A percentile compares a stretch with the other conserved stretches of the same genome.
Evolutionary conservation across 2,329 filamentous ascomycete species (phyloP).

Genomic region (Cadophora sp.): DNA sequence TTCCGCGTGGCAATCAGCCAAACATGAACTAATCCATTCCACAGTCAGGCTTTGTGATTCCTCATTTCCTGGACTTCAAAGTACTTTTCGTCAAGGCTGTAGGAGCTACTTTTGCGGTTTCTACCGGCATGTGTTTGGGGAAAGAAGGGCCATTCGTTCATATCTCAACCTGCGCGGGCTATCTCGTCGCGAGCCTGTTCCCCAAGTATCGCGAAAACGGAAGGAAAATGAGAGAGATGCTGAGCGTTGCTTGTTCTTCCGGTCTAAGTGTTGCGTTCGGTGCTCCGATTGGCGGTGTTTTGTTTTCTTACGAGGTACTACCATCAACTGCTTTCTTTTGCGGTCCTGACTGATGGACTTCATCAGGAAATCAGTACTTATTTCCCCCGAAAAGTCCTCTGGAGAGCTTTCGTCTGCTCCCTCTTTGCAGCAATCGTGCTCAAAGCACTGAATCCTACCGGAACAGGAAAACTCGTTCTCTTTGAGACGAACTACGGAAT

Average conservation of each 20-base stretch:
- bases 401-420: conserved; percentile 65
- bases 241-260: conserved; percentile 62
- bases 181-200: conserved; percentile 58
- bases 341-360: neutral
- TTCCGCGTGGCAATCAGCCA: neutral
- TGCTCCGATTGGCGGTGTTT: conserved; percentile 65
- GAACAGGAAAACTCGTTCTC: conserved; percentile 65
- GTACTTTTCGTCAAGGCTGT: conserved; percentile 63
- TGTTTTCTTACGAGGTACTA: conserved; percentile 61
- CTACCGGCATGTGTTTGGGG: conserved; percentile 65
- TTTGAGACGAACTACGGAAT: conserved; percentile 66
- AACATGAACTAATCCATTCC: neutral
- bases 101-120: conserved; percentile 64
- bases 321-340: neutral
- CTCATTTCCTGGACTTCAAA: conserved; percentile 60
- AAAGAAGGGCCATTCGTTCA: conserved; percentile 70
- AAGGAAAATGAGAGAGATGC: conserved; percentile 63
- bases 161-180: conserved; percentile 63
- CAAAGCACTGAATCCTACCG: conserved; percentile 63
- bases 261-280: conserved; percentile 66
- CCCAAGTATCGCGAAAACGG: conserved; percentile 64
- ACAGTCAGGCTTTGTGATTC: conserved; percentile 63
- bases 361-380: conserved; percentile 63
- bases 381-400: conserved; percentile 64
- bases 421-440: conserved; percentile 61